phyloP scores from a whole-genome alignment of 352 stramenopile genomes.

The Phytopythium chamaehyphon region DNA sequence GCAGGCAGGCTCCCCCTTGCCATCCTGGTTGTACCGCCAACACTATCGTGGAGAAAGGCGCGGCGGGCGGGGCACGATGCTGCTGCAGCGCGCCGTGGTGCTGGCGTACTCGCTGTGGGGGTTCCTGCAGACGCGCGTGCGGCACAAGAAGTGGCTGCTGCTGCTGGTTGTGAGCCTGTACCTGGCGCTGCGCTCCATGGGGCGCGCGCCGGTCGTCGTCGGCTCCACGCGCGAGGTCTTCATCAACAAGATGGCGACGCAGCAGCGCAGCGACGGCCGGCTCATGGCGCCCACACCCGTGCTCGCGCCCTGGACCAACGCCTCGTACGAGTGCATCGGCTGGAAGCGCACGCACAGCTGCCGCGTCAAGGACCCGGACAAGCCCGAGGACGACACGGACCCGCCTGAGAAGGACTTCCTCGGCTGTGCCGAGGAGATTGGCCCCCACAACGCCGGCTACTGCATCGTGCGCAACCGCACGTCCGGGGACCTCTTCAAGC shows the following conservation, averaged over 20 bases:
- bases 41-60: neutral
- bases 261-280: slow-evolving; percentile 55
- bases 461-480: slow-evolving; percentile 83
- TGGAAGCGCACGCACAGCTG: slow-evolving; percentile 85
- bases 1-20: no score
- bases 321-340: slow-evolving; percentile 78
- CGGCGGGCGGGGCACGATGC: slow-evolving; percentile 33
- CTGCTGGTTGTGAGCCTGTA: slow-evolving; percentile 50
- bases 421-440: slow-evolving; percentile 65
- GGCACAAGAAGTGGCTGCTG: slow-evolving; percentile 66
- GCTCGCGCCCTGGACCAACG: slow-evolving; percentile 61
- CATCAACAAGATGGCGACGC: slow-evolving; percentile 74
- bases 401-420: slow-evolving; percentile 73
- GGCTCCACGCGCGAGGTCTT: slow-evolving; percentile 56
- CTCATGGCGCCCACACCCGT: slow-evolving; percentile 57
- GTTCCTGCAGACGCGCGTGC: slow-evolving; percentile 57
- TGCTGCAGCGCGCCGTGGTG: slow-evolving; percentile 72
- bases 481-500: slow-evolving; percentile 71
- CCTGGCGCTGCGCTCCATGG: slow-evolving; percentile 49
- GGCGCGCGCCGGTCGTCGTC: slow-evolving; percentile 44
- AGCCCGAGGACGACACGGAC: slow-evolving; percentile 27
- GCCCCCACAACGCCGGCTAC: slow-evolving; percentile 70
- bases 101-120: slow-evolving; percentile 50
- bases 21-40: neutral
- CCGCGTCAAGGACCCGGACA: slow-evolving; percentile 35